Evolutionary conservation across 2,329 filamentous ascomycete species (phyloP), one percentile per base, ranked within the genome.

Genomic region (Helminthosporium solani): DNA sequence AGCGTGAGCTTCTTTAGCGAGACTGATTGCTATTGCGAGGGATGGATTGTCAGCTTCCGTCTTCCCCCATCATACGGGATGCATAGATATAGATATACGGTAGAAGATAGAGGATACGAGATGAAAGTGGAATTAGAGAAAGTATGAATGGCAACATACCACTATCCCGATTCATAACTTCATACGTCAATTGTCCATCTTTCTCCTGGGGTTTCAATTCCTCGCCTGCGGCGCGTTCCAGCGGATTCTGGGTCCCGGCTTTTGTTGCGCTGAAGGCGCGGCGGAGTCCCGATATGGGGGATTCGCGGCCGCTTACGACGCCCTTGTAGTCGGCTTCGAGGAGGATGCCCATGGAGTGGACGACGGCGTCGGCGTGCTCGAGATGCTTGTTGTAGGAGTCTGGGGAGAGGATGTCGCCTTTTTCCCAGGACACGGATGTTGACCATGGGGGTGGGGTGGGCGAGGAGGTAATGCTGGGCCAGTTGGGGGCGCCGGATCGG

Each of bases 321-420:
- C 87, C 88, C 73, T 99, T 99, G 82, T 99, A 99, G 76, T 99
- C 94, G 40, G 91, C 90, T 75, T 99, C 94, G 8, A 99, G 82
- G 15, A 99, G 79, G 60, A 99, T 96, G 8, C 94, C 94, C 86
- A 97, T 91, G 63, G 81, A 90, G 77, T 99, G 94, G 37, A 99
- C 86, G 20, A 97, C 91, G 46, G 85, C 91, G 68, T 90, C 83
- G 50, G 90, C 88, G 46, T 81, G 83, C 56, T 83, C 80, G 51
- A 99, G 82, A 38, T 92, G 81, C 0, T 85, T 75, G 7, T 81
- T 82, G 74, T 96, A 99, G 15, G 87, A 87, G 1, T 81, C 75
- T 0, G 94, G 92, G 49, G 86, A 82, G 51, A 99, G 82, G 57
- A 97, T 86, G 72, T 97, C 89, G 61, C 86, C 92, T 55, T 85